phyloP scores from a whole-genome alignment of 768 basidiomycete genomes.

The Boletus patriciae region DNA sequence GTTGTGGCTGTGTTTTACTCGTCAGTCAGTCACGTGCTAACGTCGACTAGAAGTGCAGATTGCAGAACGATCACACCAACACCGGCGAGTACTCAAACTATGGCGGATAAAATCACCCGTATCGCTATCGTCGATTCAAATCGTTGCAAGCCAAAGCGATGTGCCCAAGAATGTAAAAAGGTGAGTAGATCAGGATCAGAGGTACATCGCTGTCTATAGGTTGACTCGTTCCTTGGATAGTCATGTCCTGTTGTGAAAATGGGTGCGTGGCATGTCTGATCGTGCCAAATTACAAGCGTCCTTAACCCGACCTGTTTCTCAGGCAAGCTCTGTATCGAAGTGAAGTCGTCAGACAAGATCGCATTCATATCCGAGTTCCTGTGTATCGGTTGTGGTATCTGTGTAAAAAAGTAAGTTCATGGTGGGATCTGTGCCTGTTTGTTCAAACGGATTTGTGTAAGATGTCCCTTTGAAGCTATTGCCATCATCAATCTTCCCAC shows the following conservation, averaged over 20 bases:
- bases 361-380: slow-evolving; percentile 98
- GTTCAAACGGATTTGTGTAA: slow-evolving; percentile 32
- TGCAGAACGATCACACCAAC: slow-evolving; percentile 6
- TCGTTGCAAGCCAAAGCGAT: slow-evolving; percentile 94
- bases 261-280: slow-evolving; percentile 52
- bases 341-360: slow-evolving; percentile 94
- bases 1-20: slow-evolving; percentile 8
- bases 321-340: slow-evolving; percentile 99
- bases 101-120: slow-evolving; percentile 97
- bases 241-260: slow-evolving; percentile 98
- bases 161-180: slow-evolving; percentile 98
- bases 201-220: background rate
- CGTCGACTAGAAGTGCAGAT: background rate
- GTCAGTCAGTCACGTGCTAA: slow-evolving; percentile 17
- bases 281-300: background rate
- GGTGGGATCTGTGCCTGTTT: background rate
- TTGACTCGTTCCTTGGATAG: slow-evolving; percentile 35
- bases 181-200: slow-evolving; percentile 37
- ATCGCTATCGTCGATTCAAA: slow-evolving; percentile 93
- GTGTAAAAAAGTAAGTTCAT: slow-evolving; percentile 89
- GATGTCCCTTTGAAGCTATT: slow-evolving; percentile 99
- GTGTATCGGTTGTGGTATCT: slow-evolving; percentile 99
- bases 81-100: slow-evolving; percentile 28
- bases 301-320: background rate
- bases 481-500: slow-evolving; percentile 98